These are phyloP conservation scores for Hymenochaete sp. DNA, from an alignment of 1,284 basidiomycete genomes.

Conservation along the genomic window DNA sequence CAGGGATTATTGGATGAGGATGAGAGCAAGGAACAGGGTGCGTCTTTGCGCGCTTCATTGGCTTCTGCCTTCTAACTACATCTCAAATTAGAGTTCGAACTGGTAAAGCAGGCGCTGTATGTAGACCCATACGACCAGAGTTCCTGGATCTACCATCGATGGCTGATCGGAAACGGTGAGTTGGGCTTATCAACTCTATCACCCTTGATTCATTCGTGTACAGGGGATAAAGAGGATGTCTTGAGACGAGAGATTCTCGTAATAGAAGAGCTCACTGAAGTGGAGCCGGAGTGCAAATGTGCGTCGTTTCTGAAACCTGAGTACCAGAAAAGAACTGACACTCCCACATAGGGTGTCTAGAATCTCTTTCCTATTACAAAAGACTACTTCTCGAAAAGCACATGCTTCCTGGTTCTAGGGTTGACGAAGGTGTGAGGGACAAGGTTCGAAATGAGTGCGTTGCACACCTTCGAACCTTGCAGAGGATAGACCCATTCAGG, in stretches of 20 bases:
- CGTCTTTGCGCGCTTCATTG: conserved; percentile 19
- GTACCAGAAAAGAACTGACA: conserved; percentile 1
- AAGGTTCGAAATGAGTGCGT: conserved; percentile 42
- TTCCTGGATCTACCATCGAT: conserved; percentile 97
- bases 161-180: conserved; percentile 78
- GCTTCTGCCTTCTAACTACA: conserved; percentile 3
- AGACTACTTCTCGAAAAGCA: conserved; percentile 44
- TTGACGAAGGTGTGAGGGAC: conserved; percentile 28
- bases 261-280: conserved; percentile 81
- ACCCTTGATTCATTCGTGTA: background rate
- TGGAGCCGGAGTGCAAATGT: conserved; percentile 95
- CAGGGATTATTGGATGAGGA: conserved; percentile 40
- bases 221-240: conserved; percentile 48
- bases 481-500: conserved; percentile 51
- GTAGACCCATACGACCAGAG: conserved; percentile 96
- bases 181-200: conserved; percentile 1
- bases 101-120: conserved; percentile 91
- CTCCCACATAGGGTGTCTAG: conserved; percentile 72
- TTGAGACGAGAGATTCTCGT: conserved; percentile 72
- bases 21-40: conserved; percentile 59
- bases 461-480: conserved; percentile 42
- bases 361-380: conserved; percentile 82
- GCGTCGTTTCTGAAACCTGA: conserved; percentile 23
- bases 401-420: background rate
- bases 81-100: conserved; percentile 69